These are phyloP conservation scores for Trichoderma endophyticum DNA, from an alignment of 2,329 filamentous ascomycete genomes.

Conservation along the genomic window DNA sequence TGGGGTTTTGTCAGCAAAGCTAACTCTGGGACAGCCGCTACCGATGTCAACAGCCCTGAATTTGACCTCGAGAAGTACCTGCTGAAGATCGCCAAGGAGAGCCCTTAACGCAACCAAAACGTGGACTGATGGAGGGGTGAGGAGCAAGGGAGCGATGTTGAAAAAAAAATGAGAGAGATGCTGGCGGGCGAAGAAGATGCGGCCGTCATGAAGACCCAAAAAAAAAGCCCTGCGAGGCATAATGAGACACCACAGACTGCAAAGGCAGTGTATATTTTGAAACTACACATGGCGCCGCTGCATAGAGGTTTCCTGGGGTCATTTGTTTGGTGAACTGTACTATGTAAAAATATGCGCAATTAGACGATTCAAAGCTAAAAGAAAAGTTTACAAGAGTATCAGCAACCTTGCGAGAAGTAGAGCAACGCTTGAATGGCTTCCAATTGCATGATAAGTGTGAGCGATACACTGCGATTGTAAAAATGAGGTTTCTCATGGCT, in stretches of 20 bases:
- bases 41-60: conserved; percentile 76
- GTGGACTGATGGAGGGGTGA: background rate
- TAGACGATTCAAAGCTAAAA: conserved; percentile 38
- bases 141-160: background rate
- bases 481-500: background rate
- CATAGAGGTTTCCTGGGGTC: conserved; percentile 50
- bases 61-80: conserved; percentile 91
- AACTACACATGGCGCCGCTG: conserved; percentile 42
- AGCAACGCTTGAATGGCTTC: background rate
- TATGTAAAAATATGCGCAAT: conserved; percentile 52
- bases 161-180: background rate
- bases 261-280: conserved; percentile 35
- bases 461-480: background rate
- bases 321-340: conserved; percentile 45
- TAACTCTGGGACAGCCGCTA: conserved; percentile 29
- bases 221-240: conserved; percentile 13
- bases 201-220: conserved; percentile 12
- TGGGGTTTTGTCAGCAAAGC: background rate
- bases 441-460: background rate
- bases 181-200: conserved; percentile 4
- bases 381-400: conserved; percentile 8
- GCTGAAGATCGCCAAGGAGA: conserved; percentile 57
- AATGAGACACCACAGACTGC: conserved; percentile 15
- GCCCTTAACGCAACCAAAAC: conserved; percentile 38
- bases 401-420: background rate